Base-by-base conservation (phyloP, 805 yeast genomes). In the Suhomyces xylopsoci region DNA sequence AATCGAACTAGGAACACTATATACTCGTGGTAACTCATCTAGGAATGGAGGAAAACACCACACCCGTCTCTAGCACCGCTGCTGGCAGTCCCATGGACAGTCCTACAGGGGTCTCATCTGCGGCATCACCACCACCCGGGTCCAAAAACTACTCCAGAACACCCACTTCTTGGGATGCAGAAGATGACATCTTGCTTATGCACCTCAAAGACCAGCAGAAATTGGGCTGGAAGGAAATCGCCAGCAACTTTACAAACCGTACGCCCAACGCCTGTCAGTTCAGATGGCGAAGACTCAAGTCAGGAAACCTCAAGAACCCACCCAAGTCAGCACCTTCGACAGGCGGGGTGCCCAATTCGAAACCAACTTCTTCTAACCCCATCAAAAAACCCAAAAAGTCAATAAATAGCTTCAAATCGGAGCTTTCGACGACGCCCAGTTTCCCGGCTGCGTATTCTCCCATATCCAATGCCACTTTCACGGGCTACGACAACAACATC, bases 151-250 rank as follows among this genome's bases (percentile, higher is more conserved):
- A 62, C 52, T 61, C 70, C 47, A 61, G 79, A 34, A 75, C 80
- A 6, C 80, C 80, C 12, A 74, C 80, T 3, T 74, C 79, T 3
- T 76, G 80, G 80, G 80, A 76, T 57, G 75, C 79, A 15, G 77
- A 70, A 56, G 80, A 76, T 60, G 80, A 76, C 57, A 62, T 73
- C 41, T 68, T 76, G 32, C 63, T 76, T 43, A 73, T 75, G 78
- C 80, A 76, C 57, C 64, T 76, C 50, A 76, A 76, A 58, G 80
- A 76, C 61, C 69, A 62, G 51, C 79, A 76, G 61, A 75, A 76
- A 58, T 61, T 76, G 50, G 80, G 80, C 12, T 76, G 80, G 80
- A 76, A 76, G 59, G 80, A 75, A 51, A 74, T 76, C 46, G 78
- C 79, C 40, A 62, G 69, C 55, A 70, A 76, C 50, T 76, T 76